These are phyloP conservation scores for Astrothelium macrocarpum DNA, from an alignment of 495 filamentous ascomycete species.

Conservation along the genomic window DNA sequence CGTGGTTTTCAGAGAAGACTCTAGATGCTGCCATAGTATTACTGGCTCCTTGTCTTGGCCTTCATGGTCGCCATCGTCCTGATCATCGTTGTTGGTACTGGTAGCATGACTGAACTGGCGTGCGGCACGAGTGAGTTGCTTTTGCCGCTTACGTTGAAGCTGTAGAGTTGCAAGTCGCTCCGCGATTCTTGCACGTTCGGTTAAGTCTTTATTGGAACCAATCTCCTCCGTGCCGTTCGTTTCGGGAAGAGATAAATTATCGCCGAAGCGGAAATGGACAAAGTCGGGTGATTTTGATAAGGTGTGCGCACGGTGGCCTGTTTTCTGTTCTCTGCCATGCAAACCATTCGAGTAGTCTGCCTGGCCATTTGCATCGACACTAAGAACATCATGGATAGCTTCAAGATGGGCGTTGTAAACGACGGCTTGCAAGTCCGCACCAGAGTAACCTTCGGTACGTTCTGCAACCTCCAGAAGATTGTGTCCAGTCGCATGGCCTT, in stretches of 20 bases:
- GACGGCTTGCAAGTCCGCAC: slow-evolving; percentile 88
- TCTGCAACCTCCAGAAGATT: slow-evolving; percentile 58
- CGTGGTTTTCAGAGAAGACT: slow-evolving; percentile 65
- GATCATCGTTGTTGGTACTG: slow-evolving; percentile 7
- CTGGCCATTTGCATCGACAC: slow-evolving; percentile 43
- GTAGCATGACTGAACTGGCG: not conserved
- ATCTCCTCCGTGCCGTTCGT: not conserved
- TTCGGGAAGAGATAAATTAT: slow-evolving; percentile 10
- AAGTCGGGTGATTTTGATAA: slow-evolving; percentile 44
- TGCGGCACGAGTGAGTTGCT: slow-evolving; percentile 11
- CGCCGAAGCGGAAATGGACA: slow-evolving; percentile 74
- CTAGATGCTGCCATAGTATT: slow-evolving; percentile 79
- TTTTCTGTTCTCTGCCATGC: slow-evolving; percentile 22
- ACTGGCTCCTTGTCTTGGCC: slow-evolving; percentile 57
- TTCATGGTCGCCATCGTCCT: slow-evolving; percentile 9
- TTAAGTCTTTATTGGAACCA: slow-evolving; percentile 30
- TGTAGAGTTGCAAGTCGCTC: slow-evolving; percentile 68
- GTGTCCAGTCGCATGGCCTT: slow-evolving; percentile 35
- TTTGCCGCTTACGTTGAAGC: slow-evolving; percentile 37
- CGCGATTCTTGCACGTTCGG: slow-evolving; percentile 61
- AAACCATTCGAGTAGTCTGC: slow-evolving; percentile 1
- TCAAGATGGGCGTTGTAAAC: slow-evolving; percentile 95
- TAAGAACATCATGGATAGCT: slow-evolving; percentile 86
- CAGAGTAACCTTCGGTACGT: slow-evolving; percentile 82
- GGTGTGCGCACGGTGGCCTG: slow-evolving; percentile 14